Conservation (phyloP, 108 stramenopile genomes). For the Aureococcus anophagefferens region DNA sequence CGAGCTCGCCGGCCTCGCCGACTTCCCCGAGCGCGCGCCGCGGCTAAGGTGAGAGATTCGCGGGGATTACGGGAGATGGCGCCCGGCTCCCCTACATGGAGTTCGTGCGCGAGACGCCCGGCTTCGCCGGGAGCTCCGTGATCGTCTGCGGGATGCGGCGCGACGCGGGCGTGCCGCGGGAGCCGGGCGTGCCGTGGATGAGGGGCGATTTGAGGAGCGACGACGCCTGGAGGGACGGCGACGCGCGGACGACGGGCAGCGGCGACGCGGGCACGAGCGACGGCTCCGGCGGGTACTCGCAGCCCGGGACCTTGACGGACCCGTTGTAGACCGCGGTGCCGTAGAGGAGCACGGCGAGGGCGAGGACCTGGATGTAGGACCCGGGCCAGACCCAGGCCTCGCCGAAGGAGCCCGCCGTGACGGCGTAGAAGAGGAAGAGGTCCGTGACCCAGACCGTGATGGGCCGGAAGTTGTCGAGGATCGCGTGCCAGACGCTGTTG, state of each 20-base stretch:
- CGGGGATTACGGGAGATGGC: too few relatives aligned
- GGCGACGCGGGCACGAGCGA: background rate
- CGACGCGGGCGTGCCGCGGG: too few relatives aligned
- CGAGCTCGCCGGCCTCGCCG: too few relatives aligned
- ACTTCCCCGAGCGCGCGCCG: too few relatives aligned
- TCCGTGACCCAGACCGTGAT: constrained; percentile 80
- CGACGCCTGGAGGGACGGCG: background rate
- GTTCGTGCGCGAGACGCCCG: too few relatives aligned
- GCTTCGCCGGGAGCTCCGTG: too few relatives aligned
- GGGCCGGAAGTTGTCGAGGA: constrained; percentile 91
- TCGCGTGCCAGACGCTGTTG: constrained; percentile 88
- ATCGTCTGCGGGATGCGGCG: too few relatives aligned
- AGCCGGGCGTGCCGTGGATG: background rate
- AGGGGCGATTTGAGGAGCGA: background rate
- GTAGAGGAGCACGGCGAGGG: constrained; percentile 77
- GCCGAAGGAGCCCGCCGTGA: constrained; percentile 56
- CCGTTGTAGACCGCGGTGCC: constrained; percentile 96
- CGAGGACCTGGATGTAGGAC: constrained; percentile 55
- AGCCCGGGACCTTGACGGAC: constrained; percentile 40
- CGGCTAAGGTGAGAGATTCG: too few relatives aligned
- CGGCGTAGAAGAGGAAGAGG: constrained; percentile 72
- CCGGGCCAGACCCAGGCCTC: constrained; percentile 63
- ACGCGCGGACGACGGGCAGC: background rate
- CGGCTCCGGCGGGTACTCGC: background rate
- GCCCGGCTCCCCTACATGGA: too few relatives aligned